A percentile compares a stretch with the other conserved stretches of the same genome.
Evolutionary conservation across 495 filamentous ascomycete genomes (phyloP).

Genomic region (Xylaria longipes): DNA sequence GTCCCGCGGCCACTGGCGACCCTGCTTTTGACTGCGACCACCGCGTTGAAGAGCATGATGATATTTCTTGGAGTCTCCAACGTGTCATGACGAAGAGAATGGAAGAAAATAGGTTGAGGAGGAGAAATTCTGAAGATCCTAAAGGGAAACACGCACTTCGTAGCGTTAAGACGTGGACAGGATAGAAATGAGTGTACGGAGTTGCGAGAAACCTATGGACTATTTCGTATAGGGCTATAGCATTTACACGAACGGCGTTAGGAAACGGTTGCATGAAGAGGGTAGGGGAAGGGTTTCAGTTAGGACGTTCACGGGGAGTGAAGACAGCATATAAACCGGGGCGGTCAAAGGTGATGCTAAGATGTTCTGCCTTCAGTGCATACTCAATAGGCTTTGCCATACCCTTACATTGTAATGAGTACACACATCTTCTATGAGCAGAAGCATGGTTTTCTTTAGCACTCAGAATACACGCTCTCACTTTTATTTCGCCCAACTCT

Average conservation of each 20-base stretch:
- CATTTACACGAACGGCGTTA: neutral
- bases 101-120: conserved; percentile 27
- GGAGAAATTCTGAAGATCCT: conserved; percentile 1
- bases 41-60: conserved; percentile 37
- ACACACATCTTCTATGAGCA: too few species aligned
- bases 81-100: conserved; percentile 44
- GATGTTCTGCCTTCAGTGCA: neutral
- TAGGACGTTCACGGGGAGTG: neutral
- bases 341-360: neutral
- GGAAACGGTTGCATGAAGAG: neutral
- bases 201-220: neutral
- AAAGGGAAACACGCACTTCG: conserved; percentile 22
- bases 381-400: neutral
- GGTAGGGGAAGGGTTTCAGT: neutral
- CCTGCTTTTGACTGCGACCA: conserved; percentile 23
- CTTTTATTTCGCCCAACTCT: too few species aligned
- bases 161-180: conserved; percentile 18
- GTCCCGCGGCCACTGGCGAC: conserved; percentile 10
- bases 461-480: too few species aligned
- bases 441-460: too few species aligned
- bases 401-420: too few species aligned
- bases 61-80: conserved; percentile 46
- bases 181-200: neutral
- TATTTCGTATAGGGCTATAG: neutral
- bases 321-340: too few species aligned